Base-by-base conservation (phyloP, 1,284 basidiomycete species). In the Fereydounia khargensis region DNA sequence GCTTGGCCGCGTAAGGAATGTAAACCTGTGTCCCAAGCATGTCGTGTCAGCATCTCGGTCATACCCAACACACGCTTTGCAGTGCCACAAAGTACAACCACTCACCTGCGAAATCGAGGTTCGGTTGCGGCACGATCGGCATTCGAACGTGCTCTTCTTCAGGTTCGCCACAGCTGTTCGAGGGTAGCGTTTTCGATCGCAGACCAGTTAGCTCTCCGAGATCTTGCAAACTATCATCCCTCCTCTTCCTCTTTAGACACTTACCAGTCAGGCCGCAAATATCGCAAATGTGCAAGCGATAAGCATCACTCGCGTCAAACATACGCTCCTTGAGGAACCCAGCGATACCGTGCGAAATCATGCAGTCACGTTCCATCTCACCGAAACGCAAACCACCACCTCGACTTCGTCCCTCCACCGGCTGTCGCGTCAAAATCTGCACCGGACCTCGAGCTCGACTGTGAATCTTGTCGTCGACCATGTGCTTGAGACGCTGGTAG, bases 321-420 rank as follows among this genome's bases (percentile, higher is more conserved):
- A 98, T 82, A 17, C 95, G 86, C 78, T 97, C 95, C 7, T 98
- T 83, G 17, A 98, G 80, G 34, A 99, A 82, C 73, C 98, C 94
- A 1, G 92, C 95, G 2, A 95, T 96, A 32, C 95, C 95, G 79
- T 99, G 95, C 3, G 95, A 95, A 65, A 99, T 89, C 40, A 98
- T 82, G 13, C 95, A 94, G 75, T 99, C 95, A 48, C 95, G 88
- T 79, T 99, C 95, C 95, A 99, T 99, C 80, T 99, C 95, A 68
- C 95, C 95, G 78, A 99, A 98, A 58, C 95, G 92, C 70, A 99
- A 98, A 77, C 95, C 95, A 74, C 95, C 95, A 30, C 89, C 91
- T 45, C 92, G 88, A 84, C 98, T 98, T 58, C 95, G 86, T 47
- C 95, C 95, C 89, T 95, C 97, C 73, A 99, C 89, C 36, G 95